These are phyloP conservation scores for Sarcodon aspratus DNA, from an alignment of 768 basidiomycete species.

Conservation along the genomic window DNA sequence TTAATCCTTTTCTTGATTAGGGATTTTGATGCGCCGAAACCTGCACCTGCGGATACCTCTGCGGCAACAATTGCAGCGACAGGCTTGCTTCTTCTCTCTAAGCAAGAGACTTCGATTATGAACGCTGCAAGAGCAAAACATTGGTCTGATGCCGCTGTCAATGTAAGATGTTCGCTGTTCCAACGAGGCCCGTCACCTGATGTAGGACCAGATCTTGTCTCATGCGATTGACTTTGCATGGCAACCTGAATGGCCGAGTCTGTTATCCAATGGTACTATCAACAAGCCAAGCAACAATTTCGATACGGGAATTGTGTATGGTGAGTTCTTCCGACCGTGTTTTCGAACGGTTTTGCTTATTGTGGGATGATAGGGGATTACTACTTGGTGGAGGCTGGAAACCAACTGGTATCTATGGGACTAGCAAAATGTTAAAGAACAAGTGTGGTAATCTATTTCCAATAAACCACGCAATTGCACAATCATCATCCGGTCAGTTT, in stretches of 20 bases:
- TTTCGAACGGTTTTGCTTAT: neutral
- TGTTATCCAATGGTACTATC: conserved; percentile 57
- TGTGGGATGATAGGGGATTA: conserved; percentile 38
- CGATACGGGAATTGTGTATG: conserved; percentile 51
- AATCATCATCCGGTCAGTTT: too few species aligned
- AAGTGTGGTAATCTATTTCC: too few species aligned
- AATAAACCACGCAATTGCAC: too few species aligned
- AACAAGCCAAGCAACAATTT: conserved; percentile 41
- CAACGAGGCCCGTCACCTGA: neutral
- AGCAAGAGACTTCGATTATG: conserved; percentile 22
- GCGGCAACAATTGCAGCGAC: conserved; percentile 54
- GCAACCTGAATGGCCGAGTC: conserved; percentile 49
- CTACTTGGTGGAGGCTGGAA: conserved; percentile 47
- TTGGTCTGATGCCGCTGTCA: conserved; percentile 39
- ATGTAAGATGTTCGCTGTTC: conserved; percentile 19
- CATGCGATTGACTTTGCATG: conserved; percentile 42
- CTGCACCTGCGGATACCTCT: conserved; percentile 57
- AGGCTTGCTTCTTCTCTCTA: conserved; percentile 46
- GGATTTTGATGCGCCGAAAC: conserved; percentile 64
- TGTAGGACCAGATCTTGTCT: conserved; percentile 26
- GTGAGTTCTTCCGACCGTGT: conserved; percentile 14
- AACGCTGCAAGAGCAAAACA: conserved; percentile 17
- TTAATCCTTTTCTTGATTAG: conserved; percentile 18
- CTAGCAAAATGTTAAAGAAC: conserved; percentile 24
- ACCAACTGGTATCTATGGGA: conserved; percentile 34